Evolutionary conservation across 2,329 filamentous ascomycete species (phyloP), one percentile per base, ranked within the genome.

Genomic region (Aspergillus ochraceus): DNA sequence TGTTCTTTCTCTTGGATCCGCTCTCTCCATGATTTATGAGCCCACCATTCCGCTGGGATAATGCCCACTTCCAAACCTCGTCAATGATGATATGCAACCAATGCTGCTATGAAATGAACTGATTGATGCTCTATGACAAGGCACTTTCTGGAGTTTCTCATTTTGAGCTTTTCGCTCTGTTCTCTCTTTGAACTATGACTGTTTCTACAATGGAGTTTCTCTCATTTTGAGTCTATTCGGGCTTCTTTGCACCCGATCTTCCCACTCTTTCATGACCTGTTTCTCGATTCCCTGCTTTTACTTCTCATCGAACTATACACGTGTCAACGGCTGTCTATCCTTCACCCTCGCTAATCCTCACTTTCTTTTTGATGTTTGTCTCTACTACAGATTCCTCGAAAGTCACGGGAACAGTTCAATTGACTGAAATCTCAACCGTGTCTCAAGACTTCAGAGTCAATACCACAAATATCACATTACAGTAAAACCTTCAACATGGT

Each of bases 21-120:
- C 45, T n/a, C n/a, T 42, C 20, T 51, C 50, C 50, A 52, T 53
- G 55, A 53, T 49, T 58, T 58, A 60, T 55, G 55, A 49, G 45
- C 46, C 49, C 49, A 12, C 46, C 50, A 49, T 47, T n/a, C 9
- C 20, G 26, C 51, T 51, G 46, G 39, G 51, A 39, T 49, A 24
- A 56, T 22, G 20, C 22, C 17, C 22, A 20, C 30, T 26, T 29
- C 26, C 26, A 24, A 24, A 29, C 19, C 32, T 5, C 11, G 14
- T 32, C 3, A 47, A 22, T 51, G 32, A 50, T 30, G 32, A 22
- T 11, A 22, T 47, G 45, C 45, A 22, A 47, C 11, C 19, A n/a
- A 20, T 42, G 57, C 52, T 55, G 46, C 57, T 45, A 59, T 52
- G 57, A 59, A 49, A 20, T 42, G 36, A 24, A 20, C 45, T 55